phyloP scores from a whole-genome alignment of 2,329 filamentous ascomycete species.

The Chaetomiaceae sp. region DNA sequence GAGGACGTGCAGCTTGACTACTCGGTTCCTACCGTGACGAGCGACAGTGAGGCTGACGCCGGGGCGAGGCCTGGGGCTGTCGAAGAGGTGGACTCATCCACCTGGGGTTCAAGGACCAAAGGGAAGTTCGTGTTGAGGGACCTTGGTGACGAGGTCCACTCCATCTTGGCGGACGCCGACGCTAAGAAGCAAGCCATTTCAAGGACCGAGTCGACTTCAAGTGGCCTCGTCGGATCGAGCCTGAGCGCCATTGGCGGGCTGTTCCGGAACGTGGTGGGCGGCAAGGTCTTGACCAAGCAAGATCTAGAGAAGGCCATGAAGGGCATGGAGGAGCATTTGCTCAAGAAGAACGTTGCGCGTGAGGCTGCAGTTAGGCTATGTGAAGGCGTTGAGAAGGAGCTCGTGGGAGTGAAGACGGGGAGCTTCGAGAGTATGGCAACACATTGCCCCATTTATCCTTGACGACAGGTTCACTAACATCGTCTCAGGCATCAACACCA shows the following conservation, averaged over 20 bases:
- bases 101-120: conserved; percentile 83
- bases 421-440: conserved; percentile 65
- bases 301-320: conserved; percentile 91
- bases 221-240: conserved; percentile 69
- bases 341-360: conserved; percentile 92
- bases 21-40: conserved; percentile 56
- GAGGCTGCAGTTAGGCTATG: conserved; percentile 90
- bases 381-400: conserved; percentile 82
- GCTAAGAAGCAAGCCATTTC: conserved; percentile 48
- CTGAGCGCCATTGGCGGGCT: conserved; percentile 79
- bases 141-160: conserved; percentile 86
- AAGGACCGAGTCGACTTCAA: conserved; percentile 38
- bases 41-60: conserved; percentile 47
- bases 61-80: conserved; percentile 52
- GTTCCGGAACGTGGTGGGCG: conserved; percentile 91
- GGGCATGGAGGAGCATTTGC: conserved; percentile 89
- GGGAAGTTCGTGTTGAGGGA: conserved; percentile 94
- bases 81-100: conserved; percentile 68
- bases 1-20: conserved; percentile 80
- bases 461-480: conserved; percentile 16
- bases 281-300: conserved; percentile 82
- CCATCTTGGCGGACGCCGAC: conserved; percentile 77
- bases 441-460: conserved; percentile 26
- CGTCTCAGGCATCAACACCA: conserved; percentile 60
- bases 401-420: conserved; percentile 84